phyloP scores from a whole-genome alignment of 164 flowering plant species.

The Warburgia ugandensis region DNA sequence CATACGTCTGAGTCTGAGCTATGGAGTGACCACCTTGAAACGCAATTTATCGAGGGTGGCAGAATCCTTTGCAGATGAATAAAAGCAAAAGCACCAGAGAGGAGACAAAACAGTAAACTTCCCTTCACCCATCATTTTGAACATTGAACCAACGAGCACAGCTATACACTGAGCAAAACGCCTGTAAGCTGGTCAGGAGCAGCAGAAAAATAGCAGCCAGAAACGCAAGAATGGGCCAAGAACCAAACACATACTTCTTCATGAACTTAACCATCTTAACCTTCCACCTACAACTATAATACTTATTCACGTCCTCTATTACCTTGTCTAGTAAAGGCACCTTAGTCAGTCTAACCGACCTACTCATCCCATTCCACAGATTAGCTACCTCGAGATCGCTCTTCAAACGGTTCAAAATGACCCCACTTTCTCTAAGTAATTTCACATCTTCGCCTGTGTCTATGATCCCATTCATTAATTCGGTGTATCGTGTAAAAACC shows the following conservation, averaged over 20 bases:
- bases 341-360: slow-evolving; percentile 12
- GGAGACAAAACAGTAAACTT: too few species aligned
- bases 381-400: slow-evolving; percentile 15
- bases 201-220: slow-evolving; percentile 12
- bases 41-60: too few species aligned
- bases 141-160: too few species aligned
- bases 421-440: slow-evolving; percentile 15
- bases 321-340: slow-evolving; percentile 11
- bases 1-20: too few species aligned
- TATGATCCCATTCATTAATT: slow-evolving; percentile 23
- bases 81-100: too few species aligned
- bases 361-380: slow-evolving; percentile 19
- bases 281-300: slow-evolving; percentile 11
- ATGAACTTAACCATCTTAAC: slow-evolving; percentile 1
- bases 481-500: slow-evolving; percentile 19
- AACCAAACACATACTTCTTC: slow-evolving; percentile 13
- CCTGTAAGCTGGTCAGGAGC: slow-evolving; percentile 9
- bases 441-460: slow-evolving; percentile 19
- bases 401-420: slow-evolving; percentile 17
- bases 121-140: too few species aligned
- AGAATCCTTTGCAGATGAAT: too few species aligned
- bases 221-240: slow-evolving; percentile 14
- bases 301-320: slow-evolving; percentile 16
- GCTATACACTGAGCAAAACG: slow-evolving; percentile 23
- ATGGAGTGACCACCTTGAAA: too few species aligned